Conservation (phyloP, 108 stramenopile genomes). For the Nannochloropsis salina region DNA sequence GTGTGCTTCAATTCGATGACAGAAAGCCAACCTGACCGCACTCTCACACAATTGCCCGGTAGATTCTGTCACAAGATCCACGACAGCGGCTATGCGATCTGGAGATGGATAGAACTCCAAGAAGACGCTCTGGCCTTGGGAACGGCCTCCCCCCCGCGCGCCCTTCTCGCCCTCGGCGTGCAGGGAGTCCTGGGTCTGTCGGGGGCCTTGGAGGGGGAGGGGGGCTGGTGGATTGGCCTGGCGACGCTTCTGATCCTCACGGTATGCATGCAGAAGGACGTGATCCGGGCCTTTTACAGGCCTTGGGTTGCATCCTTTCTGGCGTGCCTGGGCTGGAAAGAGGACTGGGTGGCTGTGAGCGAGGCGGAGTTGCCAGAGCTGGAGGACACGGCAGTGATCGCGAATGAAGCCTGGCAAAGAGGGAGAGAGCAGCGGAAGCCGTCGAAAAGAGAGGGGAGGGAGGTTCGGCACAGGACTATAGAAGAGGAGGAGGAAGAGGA, state of each 20-base stretch:
- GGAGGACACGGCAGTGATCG: neutral
- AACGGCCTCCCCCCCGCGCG: neutral
- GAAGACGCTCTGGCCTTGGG: neutral
- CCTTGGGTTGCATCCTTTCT: no score
- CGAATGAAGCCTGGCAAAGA: neutral
- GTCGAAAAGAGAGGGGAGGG: neutral
- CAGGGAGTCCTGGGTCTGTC: neutral
- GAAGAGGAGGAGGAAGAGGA: neutral
- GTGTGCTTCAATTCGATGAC: no score
- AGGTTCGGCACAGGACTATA: neutral
- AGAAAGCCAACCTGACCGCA: no score
- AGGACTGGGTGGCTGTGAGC: neutral
- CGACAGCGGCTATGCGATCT: neutral
- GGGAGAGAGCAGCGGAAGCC: neutral
- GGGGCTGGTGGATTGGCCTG: no score
- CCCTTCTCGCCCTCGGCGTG: neutral
- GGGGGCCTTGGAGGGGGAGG: no score
- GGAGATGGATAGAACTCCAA: constrained; percentile 11
- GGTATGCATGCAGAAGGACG: no score
- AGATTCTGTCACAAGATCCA: neutral
- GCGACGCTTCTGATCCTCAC: no score
- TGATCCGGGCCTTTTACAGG: no score
- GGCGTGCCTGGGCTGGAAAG: neutral
- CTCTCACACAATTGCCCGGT: no score
- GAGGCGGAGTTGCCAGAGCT: neutral